Conservation (phyloP, 331 rosid genomes). For the Arachis monticola region DNA sequence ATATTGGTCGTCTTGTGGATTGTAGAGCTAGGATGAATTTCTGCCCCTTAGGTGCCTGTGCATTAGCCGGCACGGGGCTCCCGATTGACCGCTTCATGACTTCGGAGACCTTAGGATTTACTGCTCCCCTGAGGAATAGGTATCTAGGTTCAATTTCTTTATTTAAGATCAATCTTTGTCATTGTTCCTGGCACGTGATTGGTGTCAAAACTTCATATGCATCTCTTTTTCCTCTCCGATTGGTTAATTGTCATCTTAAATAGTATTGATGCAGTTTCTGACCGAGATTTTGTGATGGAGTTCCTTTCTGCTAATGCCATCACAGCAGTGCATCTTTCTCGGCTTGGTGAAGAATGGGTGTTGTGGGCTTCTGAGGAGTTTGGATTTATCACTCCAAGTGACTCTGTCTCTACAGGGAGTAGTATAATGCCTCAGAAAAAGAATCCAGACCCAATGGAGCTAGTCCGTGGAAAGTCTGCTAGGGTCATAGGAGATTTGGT, state of each 20-base stretch:
- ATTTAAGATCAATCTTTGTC: neutral
- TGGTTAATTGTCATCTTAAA: slow-evolving; percentile 35
- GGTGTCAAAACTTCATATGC: slow-evolving; percentile 8
- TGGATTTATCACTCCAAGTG: slow-evolving; percentile 92
- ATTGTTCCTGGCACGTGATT: slow-evolving; percentile 2
- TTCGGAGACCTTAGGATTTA: slow-evolving; percentile 75
- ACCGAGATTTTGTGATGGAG: slow-evolving; percentile 88
- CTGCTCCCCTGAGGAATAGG: slow-evolving; percentile 96
- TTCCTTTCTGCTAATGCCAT: slow-evolving; percentile 92
- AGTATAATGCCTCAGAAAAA: slow-evolving; percentile 99
- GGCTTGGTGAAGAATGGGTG: slow-evolving; percentile 99
- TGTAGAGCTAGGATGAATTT: slow-evolving; percentile 89
- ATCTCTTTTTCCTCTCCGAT: slow-evolving; percentile 32
- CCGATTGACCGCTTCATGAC: slow-evolving; percentile 98
- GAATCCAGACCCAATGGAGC: slow-evolving; percentile 99
- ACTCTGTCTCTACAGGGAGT: slow-evolving; percentile 94
- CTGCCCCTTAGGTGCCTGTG: slow-evolving; percentile 95
- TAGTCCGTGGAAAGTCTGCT: slow-evolving; percentile 96
- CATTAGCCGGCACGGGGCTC: slow-evolving; percentile 97
- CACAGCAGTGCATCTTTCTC: slow-evolving; percentile 90
- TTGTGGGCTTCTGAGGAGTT: slow-evolving; percentile 98
- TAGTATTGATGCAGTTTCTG: slow-evolving; percentile 98
- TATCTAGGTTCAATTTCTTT: slow-evolving; percentile 24
- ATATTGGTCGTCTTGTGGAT: slow-evolving; percentile 82
- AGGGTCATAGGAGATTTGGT: slow-evolving; percentile 89